A percentile compares a stretch with the other conserved stretches of the same genome.
phyloP scores from a whole-genome alignment of 306 rosid species.

The Trifolium pratense region DNA sequence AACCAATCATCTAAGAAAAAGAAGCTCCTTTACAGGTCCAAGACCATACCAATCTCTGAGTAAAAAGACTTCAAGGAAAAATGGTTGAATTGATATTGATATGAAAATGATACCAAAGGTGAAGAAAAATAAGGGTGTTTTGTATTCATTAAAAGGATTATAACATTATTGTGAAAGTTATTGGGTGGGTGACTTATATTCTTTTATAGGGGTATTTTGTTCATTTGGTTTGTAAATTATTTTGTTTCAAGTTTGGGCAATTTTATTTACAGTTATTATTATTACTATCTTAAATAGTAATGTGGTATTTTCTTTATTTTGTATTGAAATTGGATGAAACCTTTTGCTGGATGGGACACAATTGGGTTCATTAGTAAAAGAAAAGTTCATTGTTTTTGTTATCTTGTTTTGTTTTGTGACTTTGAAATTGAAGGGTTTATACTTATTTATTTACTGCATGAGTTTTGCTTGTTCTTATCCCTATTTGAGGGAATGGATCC shows the following conservation, averaged over 20 bases:
- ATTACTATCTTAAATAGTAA: slow-evolving; percentile 10
- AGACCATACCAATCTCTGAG: slow-evolving; percentile 68
- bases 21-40: slow-evolving; percentile 91
- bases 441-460: neutral
- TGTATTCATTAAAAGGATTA: slow-evolving; percentile 3
- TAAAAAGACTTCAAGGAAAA: slow-evolving; percentile 21
- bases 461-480: neutral
- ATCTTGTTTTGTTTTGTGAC: neutral
- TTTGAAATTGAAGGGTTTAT: neutral
- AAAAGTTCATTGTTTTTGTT: slow-evolving; percentile 40
- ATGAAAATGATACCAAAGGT: slow-evolving; percentile 13
- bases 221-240: slow-evolving; percentile 46
- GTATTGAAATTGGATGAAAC: slow-evolving; percentile 36
- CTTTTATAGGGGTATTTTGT: slow-evolving; percentile 50
- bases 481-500: neutral
- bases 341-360: slow-evolving; percentile 31
- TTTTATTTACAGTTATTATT: slow-evolving; percentile 32
- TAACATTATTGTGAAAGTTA: slow-evolving; percentile 15
- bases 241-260: slow-evolving; percentile 41
- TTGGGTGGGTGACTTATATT: slow-evolving; percentile 38
- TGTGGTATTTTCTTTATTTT: slow-evolving; percentile 40
- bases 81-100: slow-evolving; percentile 8
- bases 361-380: slow-evolving; percentile 10
- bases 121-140: slow-evolving; percentile 36
- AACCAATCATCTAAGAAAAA: slow-evolving; percentile 92